Percentiles rank a stretch among this genome's conserved stretches.
Evolutionary conservation across 805 yeast species (phyloP).

Genomic region (Ogataea allantospora): DNA sequence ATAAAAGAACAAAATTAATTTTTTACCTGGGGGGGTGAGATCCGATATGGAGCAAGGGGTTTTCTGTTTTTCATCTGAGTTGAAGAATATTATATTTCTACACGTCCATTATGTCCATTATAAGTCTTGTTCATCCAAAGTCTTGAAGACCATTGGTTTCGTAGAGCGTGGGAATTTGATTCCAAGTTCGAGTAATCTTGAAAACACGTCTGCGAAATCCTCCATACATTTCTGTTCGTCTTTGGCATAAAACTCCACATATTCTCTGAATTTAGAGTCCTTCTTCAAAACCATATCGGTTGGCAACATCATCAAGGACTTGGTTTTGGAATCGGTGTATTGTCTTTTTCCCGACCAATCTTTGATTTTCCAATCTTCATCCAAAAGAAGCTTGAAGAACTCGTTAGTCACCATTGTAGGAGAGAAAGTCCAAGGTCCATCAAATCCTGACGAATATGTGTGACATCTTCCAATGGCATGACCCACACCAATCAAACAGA

Average conservation of each 20-base stretch:
- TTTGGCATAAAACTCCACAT: slow-evolving; percentile 47
- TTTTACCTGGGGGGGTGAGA: background rate
- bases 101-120: slow-evolving; percentile 5
- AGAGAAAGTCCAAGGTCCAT: slow-evolving; percentile 87
- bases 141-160: slow-evolving; percentile 50
- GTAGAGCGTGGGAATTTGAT: slow-evolving; percentile 55
- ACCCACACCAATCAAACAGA: slow-evolving; percentile 45
- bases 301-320: slow-evolving; percentile 56
- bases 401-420: slow-evolving; percentile 76
- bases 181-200: slow-evolving; percentile 66
- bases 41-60: background rate
- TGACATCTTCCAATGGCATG: slow-evolving; percentile 51
- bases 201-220: slow-evolving; percentile 47
- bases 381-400: slow-evolving; percentile 54
- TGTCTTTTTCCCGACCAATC: slow-evolving; percentile 63
- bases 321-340: slow-evolving; percentile 59
- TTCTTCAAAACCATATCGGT: slow-evolving; percentile 53
- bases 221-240: slow-evolving; percentile 49
- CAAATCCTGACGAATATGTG: slow-evolving; percentile 65
- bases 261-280: slow-evolving; percentile 44
- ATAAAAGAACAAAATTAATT: background rate
- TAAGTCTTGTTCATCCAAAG: slow-evolving; percentile 65
- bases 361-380: slow-evolving; percentile 57
- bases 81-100: background rate
- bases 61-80: too few relatives aligned